Base-by-base conservation (phyloP, 129 eudicot species). In the Tagetes erecta region DNA sequence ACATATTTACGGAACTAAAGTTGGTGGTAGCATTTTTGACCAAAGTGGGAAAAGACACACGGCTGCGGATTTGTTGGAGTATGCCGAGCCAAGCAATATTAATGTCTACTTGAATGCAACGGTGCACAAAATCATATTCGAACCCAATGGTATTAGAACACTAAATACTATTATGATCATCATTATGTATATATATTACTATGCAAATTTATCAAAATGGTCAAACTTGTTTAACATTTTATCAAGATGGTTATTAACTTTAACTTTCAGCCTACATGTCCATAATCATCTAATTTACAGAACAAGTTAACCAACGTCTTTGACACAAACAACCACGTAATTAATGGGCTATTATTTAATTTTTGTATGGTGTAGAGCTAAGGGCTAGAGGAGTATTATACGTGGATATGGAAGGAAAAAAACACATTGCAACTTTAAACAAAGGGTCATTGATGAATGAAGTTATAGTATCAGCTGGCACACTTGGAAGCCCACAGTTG, bases 11-110 rank as follows among this genome's bases (percentile, higher is more conserved):
- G 97, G 97, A 36, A 92, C 98, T 3, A 92, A 92, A 78, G 72
- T 84, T 27, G 98, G 96, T 5, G 96, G 96, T 5, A 79, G 87
- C 35, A 89, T 85, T 8, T 92, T 92, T 68, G 96, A 92, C 71
- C 35, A 53, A 3, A 68, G 84, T 13, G 98, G 98, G 12, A 62
- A 72, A 8, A 58, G 98, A 52, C 96, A 92, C 60, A 89, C 95
- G 8, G 98, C 96, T 34, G 98, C 98, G 1, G 96, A 92, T 62
- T 80, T 92, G 67, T 70, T 92, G n/a, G 95, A 89, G 87, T 89
- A 85, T 70, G 98, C 95, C 6, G 84, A 84, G 75, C 87, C 91
- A 0, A n/a, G 52, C 0, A 80, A 67, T 38, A 85, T 90, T 31
- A 79, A 64, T 10, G 78, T 92, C 13, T 85, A 82, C 66, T 77